Evolutionary conservation across 2,329 filamentous ascomycete species (phyloP).

Genomic region (Trichophyton verrucosum): DNA sequence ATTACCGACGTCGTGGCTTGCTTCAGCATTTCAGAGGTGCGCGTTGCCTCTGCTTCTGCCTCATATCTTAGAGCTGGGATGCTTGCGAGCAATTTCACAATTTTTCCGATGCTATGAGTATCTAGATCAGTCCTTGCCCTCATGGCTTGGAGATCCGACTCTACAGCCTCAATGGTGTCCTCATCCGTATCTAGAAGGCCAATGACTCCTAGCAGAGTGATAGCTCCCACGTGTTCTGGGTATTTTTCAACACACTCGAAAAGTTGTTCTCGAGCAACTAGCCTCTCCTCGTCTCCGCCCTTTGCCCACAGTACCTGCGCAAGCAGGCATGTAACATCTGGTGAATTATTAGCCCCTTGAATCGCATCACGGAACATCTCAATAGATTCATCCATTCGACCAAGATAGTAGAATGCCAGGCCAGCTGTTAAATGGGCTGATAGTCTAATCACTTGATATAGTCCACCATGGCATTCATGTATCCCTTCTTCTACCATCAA

Average conservation of each 20-base stretch:
- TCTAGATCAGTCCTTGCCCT: conserved; percentile 55
- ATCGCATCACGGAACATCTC: conserved; percentile 69
- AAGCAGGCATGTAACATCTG: conserved; percentile 75
- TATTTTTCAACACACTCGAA: conserved; percentile 66
- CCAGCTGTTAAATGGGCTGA: conserved; percentile 80
- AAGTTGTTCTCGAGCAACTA: conserved; percentile 64
- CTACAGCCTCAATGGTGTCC: conserved; percentile 68
- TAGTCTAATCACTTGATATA: conserved; percentile 58
- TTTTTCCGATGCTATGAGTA: conserved; percentile 51
- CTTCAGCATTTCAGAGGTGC: conserved; percentile 33
- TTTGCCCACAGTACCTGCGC: conserved; percentile 91
- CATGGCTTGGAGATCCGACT: conserved; percentile 60
- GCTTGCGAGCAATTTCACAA: conserved; percentile 63
- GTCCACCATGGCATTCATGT: conserved; percentile 49
- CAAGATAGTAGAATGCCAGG: conserved; percentile 62
- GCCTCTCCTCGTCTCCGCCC: conserved; percentile 59
- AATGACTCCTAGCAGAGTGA: conserved; percentile 72
- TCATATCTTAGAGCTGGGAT: conserved; percentile 50
- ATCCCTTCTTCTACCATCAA: conserved; percentile 60
- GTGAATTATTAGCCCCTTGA: conserved; percentile 59
- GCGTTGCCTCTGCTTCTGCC: conserved; percentile 26
- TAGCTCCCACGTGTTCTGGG: conserved; percentile 63
- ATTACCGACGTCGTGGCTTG: conserved; percentile 68
- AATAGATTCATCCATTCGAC: conserved; percentile 56
- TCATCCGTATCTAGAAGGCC: conserved; percentile 67